A percentile compares a stretch with the other conserved stretches of the same genome.
Conservation (phyloP, 345 rosid genomes). For the Bretschneidera sinensis region DNA sequence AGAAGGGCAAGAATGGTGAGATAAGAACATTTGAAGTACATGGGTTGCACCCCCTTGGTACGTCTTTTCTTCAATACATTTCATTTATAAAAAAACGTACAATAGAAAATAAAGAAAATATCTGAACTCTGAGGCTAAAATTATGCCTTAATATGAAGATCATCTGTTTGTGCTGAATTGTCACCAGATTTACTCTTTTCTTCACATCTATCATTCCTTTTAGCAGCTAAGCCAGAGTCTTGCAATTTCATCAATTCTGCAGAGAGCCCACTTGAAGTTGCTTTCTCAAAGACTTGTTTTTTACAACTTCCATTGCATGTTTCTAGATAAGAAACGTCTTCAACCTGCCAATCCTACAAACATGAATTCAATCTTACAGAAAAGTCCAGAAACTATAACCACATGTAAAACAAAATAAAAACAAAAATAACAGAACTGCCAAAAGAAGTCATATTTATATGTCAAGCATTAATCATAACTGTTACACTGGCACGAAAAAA, state of each 20-base stretch:
- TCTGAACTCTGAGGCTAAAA: conserved; percentile 3
- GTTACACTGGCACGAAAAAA: neutral
- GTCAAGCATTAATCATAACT: neutral
- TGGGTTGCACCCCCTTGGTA: too few relatives aligned
- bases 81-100: too few relatives aligned
- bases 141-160: conserved; percentile 29
- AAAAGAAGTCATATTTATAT: too few relatives aligned
- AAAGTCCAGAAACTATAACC: conserved; percentile 10
- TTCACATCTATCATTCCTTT: conserved; percentile 25
- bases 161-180: conserved; percentile 21
- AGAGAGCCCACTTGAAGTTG: conserved; percentile 15
- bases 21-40: conserved; percentile 5
- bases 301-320: conserved; percentile 33
- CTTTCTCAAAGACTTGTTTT: conserved; percentile 28
- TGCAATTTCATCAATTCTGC: conserved; percentile 12
- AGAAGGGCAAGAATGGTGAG: neutral
- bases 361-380: conserved; percentile 5
- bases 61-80: too few relatives aligned
- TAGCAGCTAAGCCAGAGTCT: conserved; percentile 18
- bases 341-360: conserved; percentile 50
- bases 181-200: conserved; percentile 19
- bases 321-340: conserved; percentile 50
- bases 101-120: neutral
- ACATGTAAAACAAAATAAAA: too few relatives aligned
- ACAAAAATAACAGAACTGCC: too few relatives aligned